Evolutionary conservation across 2,329 filamentous ascomycete genomes (phyloP), one percentile per base, ranked within the genome.

Genomic region (Colletotrichum eleusines): DNA sequence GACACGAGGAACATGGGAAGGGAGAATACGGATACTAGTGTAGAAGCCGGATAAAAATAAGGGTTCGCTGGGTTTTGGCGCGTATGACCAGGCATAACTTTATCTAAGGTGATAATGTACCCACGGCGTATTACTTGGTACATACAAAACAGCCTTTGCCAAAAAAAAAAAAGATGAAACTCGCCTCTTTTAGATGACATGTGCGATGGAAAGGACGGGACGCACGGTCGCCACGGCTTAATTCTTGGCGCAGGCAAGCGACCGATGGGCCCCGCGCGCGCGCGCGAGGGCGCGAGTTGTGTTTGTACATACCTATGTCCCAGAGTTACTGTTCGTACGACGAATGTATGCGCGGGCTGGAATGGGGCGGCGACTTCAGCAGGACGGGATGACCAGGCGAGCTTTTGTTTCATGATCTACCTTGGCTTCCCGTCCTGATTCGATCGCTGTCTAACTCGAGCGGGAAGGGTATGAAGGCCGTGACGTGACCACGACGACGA

Each of bases 131-230:
- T 12, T 23, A 11, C 44, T n/a, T n/a, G n/a, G n/a, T n/a, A n/a
- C n/a, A n/a, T n/a, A n/a, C n/a, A n/a, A n/a, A 9, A 23, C 9
- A 46, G n/a, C 20, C 44, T 46, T 12, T 31, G 31, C 58, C 58
- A 28, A 63, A 63, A 54, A 71, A 71, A 28, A 63, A 63, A 54
- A 71, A 71, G 64, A 68, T 68, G 68, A 71, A 71, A 71, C 68
- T 58, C 51, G 64, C 63, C 64, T 71, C 58, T 54, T 53, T 59
- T 68, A 68, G 51, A 71, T 71, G 68, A 68, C 51, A 54, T 35
- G 38, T 28, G 12, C 44, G n/a, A 46, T 46, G 42, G 20, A 18
- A 23, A n/a, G n/a, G 33, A 51, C 35, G 48, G 51, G 26, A 35
- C 44, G 33, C 44, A 50, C 11, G 42, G 31, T 28, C 44, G 58